These are phyloP conservation scores for Capsella bursapastoris DNA, from an alignment of 345 rosid genomes.

Conservation along the genomic window DNA sequence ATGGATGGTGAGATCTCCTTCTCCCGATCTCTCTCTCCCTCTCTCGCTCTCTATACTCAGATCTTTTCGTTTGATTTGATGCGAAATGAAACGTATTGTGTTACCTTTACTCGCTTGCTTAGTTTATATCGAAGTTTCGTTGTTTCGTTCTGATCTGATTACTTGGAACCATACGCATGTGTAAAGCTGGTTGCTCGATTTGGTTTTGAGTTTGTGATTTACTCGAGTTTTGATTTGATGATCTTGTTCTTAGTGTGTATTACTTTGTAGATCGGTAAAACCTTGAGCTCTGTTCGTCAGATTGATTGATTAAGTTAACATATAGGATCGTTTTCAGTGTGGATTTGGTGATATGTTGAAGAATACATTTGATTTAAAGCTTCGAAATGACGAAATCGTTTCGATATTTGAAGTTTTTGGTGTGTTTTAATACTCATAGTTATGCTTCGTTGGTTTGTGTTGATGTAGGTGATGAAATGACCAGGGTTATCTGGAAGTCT, in stretches of 20 bases:
- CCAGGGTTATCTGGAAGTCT: constrained; percentile 88
- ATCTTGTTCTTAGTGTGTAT: neutral
- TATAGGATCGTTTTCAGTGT: neutral
- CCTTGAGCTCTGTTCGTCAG: neutral
- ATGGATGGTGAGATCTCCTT: constrained; percentile 80
- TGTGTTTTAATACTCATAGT: neutral
- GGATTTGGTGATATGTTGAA: neutral
- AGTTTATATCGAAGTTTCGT: constrained; percentile 34
- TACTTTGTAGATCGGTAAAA: neutral
- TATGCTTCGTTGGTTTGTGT: constrained; percentile 20
- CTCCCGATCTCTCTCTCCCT: neutral
- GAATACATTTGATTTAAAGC: neutral
- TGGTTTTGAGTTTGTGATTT: neutral
- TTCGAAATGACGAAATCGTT: neutral
- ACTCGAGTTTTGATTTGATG: neutral
- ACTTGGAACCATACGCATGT: neutral
- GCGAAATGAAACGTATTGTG: neutral
- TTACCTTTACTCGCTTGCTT: constrained; percentile 10
- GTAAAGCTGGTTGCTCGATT: neutral
- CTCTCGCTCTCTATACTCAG: neutral
- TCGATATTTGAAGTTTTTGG: neutral
- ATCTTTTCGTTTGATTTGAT: constrained; percentile 4
- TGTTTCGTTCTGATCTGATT: constrained; percentile 32
- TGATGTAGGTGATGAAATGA: constrained; percentile 95
- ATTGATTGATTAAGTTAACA: neutral